A percentile compares a stretch with the other conserved stretches of the same genome.
phyloP scores from a whole-genome alignment of 495 filamentous ascomycete genomes.

The Neurospora tetraspora region DNA sequence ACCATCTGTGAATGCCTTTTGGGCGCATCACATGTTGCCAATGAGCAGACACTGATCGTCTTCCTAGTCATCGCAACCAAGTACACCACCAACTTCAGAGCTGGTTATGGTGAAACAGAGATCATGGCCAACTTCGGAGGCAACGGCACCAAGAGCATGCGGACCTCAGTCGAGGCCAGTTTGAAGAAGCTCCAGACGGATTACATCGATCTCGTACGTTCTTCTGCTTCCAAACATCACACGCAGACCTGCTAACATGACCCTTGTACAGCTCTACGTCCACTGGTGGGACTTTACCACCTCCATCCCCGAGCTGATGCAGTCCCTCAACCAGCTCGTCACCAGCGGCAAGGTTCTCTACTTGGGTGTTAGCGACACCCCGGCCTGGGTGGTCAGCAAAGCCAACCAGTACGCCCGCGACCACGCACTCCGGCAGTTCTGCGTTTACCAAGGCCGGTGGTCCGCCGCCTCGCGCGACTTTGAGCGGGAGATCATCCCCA shows the following conservation, averaged over 20 bases:
- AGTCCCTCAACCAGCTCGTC: slow-evolving; percentile 51
- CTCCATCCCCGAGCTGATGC: slow-evolving; percentile 61
- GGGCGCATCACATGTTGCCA: too few relatives aligned
- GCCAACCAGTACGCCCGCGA: slow-evolving; percentile 59
- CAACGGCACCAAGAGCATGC: slow-evolving; percentile 50
- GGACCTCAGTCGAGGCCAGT: slow-evolving; percentile 40
- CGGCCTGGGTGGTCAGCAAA: slow-evolving; percentile 60
- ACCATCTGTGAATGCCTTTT: neutral
- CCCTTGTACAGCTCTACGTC: slow-evolving; percentile 33
- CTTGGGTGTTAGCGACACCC: slow-evolving; percentile 58
- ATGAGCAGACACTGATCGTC: neutral
- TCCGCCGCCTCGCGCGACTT: slow-evolving; percentile 52
- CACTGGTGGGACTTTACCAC: slow-evolving; percentile 58
- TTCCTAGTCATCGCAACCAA: slow-evolving; percentile 58
- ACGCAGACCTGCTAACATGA: neutral
- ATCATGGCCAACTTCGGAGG: slow-evolving; percentile 49
- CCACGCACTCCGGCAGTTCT: slow-evolving; percentile 54
- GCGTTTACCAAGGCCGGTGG: slow-evolving; percentile 60
- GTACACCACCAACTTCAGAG: slow-evolving; percentile 43
- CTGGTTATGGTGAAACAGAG: slow-evolving; percentile 26
- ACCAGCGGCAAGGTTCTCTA: slow-evolving; percentile 56
- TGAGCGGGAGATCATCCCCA: slow-evolving; percentile 61
- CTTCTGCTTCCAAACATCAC: neutral
- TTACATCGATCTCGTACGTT: slow-evolving; percentile 51
- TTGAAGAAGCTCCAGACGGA: slow-evolving; percentile 52